These are phyloP conservation scores for Aspergillus ochraceus DNA, from an alignment of 2,329 filamentous ascomycete species.

Conservation along the genomic window DNA sequence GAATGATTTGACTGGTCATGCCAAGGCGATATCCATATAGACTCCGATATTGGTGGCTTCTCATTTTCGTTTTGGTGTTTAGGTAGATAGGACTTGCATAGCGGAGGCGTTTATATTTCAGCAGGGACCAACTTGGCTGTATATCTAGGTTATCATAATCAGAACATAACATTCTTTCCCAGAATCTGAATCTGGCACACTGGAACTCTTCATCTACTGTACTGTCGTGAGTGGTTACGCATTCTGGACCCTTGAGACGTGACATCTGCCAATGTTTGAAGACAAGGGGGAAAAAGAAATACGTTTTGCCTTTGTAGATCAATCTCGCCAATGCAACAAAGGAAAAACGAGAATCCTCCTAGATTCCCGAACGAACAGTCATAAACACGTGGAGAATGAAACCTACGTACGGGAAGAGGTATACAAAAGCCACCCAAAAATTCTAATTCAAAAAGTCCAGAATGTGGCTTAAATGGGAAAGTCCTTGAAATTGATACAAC, in stretches of 20 bases:
- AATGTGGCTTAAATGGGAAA: not conserved
- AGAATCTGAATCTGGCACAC: not conserved
- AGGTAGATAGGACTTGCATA: conserved; percentile 10
- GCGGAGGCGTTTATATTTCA: conserved; percentile 15
- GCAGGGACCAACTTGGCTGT: not conserved
- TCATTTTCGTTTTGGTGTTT: not conserved
- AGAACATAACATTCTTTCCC: conserved; percentile 1
- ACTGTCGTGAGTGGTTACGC: too few relatives aligned
- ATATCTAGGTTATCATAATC: not conserved
- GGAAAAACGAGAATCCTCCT: too few relatives aligned
- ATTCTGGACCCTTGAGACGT: too few relatives aligned
- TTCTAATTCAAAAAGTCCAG: not conserved
- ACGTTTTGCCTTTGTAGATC: too few relatives aligned
- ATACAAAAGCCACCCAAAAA: not conserved
- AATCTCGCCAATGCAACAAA: too few relatives aligned
- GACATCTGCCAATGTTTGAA: too few relatives aligned
- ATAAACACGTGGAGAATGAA: not conserved
- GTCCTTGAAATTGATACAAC: not conserved
- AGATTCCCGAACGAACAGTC: too few relatives aligned
- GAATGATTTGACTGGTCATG: not conserved
- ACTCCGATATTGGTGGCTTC: not conserved
- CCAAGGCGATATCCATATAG: not conserved
- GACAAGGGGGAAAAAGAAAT: too few relatives aligned
- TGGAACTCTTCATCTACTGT: not conserved
- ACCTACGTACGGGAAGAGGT: not conserved